Evolutionary conservation across 805 yeast genomes (phyloP).

Genomic region (Spathaspora arborariae): DNA sequence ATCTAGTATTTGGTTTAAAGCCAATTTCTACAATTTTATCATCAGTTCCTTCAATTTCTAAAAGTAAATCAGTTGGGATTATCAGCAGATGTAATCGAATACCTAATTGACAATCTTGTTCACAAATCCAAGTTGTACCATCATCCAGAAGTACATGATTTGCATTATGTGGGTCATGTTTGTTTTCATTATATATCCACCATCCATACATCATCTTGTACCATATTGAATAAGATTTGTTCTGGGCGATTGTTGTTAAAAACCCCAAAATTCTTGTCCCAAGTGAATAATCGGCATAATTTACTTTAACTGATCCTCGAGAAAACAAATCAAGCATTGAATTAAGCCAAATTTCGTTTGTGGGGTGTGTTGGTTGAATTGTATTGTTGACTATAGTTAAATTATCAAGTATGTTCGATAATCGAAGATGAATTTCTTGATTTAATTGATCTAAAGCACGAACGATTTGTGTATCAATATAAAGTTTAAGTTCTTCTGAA

Average conservation of each 20-base stretch:
- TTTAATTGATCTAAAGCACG: not conserved
- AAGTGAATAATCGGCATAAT: slow-evolving; percentile 37
- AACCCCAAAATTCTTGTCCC: slow-evolving; percentile 41
- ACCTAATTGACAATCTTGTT: slow-evolving; percentile 28
- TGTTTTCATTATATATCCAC: slow-evolving; percentile 31
- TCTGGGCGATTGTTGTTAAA: slow-evolving; percentile 22
- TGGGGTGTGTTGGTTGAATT: slow-evolving; percentile 11
- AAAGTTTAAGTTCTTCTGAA: not conserved
- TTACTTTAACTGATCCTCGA: slow-evolving; percentile 31
- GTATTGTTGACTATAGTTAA: slow-evolving; percentile 12
- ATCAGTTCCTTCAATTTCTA: slow-evolving; percentile 8
- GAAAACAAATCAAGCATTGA: slow-evolving; percentile 16
- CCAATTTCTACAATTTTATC: slow-evolving; percentile 1
- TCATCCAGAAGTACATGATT: slow-evolving; percentile 33
- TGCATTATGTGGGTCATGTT: slow-evolving; percentile 31
- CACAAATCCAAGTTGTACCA: slow-evolving; percentile 32
- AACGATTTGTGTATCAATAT: not conserved
- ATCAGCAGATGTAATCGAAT: slow-evolving; percentile 28
- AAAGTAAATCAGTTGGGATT: slow-evolving; percentile 32
- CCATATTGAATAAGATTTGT: slow-evolving; percentile 14
- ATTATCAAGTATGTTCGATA: slow-evolving; percentile 5
- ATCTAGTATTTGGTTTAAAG: slow-evolving; percentile 5
- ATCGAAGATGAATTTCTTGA: slow-evolving; percentile 1
- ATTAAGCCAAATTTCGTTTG: slow-evolving; percentile 3
- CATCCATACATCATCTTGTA: slow-evolving; percentile 35